phyloP scores from a whole-genome alignment of 192 early-diverging fungal genomes.

The Coemansia reversa region DNA sequence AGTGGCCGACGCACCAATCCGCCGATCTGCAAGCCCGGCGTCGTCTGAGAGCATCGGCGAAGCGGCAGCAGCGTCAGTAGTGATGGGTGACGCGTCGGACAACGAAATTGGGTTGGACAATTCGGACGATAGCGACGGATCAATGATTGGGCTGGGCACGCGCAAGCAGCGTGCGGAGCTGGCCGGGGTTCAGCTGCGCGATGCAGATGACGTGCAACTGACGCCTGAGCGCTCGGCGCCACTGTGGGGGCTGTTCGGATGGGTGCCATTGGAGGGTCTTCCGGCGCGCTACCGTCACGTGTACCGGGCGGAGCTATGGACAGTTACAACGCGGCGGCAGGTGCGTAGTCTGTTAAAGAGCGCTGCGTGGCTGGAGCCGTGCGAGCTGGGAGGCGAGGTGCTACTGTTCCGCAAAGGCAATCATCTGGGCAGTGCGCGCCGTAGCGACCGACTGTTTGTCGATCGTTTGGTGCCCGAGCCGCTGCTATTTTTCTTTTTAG shows the following conservation, averaged over 20 bases:
- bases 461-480: constrained; percentile 11
- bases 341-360: constrained; percentile 6
- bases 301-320: constrained; percentile 19
- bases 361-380: constrained; percentile 14
- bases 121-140: constrained; percentile 4
- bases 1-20: neutral
- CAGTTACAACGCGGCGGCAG: constrained; percentile 5
- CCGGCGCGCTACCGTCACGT: constrained; percentile 4
- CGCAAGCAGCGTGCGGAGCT: too few relatives aligned
- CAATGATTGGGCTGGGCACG: too few relatives aligned
- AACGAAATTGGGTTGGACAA: neutral
- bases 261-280: constrained; percentile 30
- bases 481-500: constrained; percentile 34
- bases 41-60: neutral
- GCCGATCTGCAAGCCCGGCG: neutral
- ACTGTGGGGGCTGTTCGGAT: constrained; percentile 37
- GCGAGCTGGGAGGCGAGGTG: neutral
- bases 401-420: constrained; percentile 24
- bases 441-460: constrained; percentile 17
- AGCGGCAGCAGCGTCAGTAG: constrained; percentile 8
- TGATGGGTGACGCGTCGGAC: constrained; percentile 6
- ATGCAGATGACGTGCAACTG: constrained; percentile 9
- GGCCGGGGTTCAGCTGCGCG: neutral
- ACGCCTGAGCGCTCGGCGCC: constrained; percentile 14
- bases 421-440: constrained; percentile 18